Evolutionary conservation across 75 land plant genomes (phyloP), one percentile per base, ranked within the genome.

Genomic region (Azolla pinnata): DNA sequence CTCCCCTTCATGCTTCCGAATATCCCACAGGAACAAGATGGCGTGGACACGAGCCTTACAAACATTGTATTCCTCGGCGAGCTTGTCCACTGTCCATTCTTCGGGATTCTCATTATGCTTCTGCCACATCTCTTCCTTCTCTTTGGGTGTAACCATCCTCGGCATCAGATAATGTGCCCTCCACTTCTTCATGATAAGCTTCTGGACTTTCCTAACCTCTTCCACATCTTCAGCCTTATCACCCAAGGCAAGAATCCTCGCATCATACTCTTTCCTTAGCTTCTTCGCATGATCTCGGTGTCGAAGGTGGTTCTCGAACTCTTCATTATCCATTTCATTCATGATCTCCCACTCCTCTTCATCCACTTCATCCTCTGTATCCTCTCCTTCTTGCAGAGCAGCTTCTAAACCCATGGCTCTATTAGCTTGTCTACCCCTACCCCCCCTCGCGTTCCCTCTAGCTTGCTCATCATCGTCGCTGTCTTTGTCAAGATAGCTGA

Each of bases 11-110:
- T 73, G 33, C 53, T 73, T 73, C 16, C 68, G 73, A n/a, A 61
- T 60, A 46, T 73, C 75, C 70, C 68, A 68, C 20, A 73, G 70
- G 63, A 68, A 73, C n/a, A 73, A 28, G 29, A 73, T 73, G 3
- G 75, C 75, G 55, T 73, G 75, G 33, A 73, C 75, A 30, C 75
- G 58, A 44, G 70, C 73, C 60, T 67, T 73, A 20, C 64, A 56
- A 0, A 67, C 60, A 26, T 71, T 25, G 23, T 44, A 73, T 57
- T 67, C 70, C 49, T 56, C 70, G 18, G 70, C 75, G 10, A 73
- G 64, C 65, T 68, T 73, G 7, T 73, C 75, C 9, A 73, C 62
- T 9, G 70, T 66, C 26, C 59, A 58, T 42, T 34, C 63, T 30
- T 67, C 60, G 12, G 75, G 75, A 45, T 67, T 61, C 48, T 73